Evolutionary conservation across 108 stramenopile genomes (phyloP), one percentile per base, ranked within the genome.

Genomic region (Hondaea fermentalgiana): DNA sequence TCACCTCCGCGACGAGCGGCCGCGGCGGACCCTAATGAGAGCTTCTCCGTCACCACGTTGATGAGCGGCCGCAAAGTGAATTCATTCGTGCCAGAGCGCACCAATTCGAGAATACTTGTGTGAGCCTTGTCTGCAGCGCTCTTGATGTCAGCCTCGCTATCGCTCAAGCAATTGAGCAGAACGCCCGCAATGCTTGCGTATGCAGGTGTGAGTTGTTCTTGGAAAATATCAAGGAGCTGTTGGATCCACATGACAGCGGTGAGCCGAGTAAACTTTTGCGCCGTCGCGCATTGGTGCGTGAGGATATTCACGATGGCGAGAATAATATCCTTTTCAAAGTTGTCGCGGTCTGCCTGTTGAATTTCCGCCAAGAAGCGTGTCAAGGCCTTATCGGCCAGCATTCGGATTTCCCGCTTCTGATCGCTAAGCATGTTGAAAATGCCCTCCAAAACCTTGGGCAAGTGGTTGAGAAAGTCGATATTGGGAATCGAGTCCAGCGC

Each of bases 341-440:
- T 83, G 44, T 83, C 72, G 72, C 72, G 44, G 25, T 10, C 47
- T 16, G 96, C 95, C 45, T 92, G 91, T n/a, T 94, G 91, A n/a
- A 99, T 95, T 90, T 99, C 98, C 45, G 95, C 94, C 57, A 97
- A 72, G 90, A 97, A 97, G 43, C 96, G 96, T 0, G 93, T 93
- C 45, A 97, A 88, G 2, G 97, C 97, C 44, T 94, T 92, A 90
- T 96, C 96, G 5, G 96, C 97, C 45, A 94, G 97, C 91, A 97
- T 96, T 14, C 97, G 94, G 76, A 98, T 98, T 90, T 99, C 97
- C 16, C 96, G 91, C 91, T 97, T 98, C 25, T 95, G 95, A 93
- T 98, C 98, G 58, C 96, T 93, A n/a, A 99, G 92, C 98, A 99
- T 99, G 90, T 98, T 97, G 91, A 98, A 97, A 72, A 99, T 88